These are phyloP conservation scores for Sisymbrium altissimum DNA, from an alignment of 345 rosid species.

Conservation along the genomic window DNA sequence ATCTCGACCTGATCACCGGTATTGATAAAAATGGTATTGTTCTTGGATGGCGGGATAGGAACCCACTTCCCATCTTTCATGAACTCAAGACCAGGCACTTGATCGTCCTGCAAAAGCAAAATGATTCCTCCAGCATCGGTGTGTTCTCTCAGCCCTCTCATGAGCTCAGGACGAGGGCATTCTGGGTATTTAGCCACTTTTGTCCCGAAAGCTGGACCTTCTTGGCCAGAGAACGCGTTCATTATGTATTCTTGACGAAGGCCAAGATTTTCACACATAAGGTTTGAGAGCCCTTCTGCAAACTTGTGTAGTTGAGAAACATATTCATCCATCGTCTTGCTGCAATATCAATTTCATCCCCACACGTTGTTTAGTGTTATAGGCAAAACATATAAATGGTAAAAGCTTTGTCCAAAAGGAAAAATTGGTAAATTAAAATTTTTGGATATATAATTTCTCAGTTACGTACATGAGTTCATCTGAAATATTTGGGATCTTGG, in stretches of 20 bases:
- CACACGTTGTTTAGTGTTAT: background rate
- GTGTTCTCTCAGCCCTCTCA: constrained; percentile 86
- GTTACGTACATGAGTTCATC: constrained; percentile 53
- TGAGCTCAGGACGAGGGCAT: constrained; percentile 71
- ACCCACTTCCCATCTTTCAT: constrained; percentile 73
- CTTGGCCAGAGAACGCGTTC: constrained; percentile 52
- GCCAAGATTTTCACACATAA: constrained; percentile 79
- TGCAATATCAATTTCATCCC: constrained; percentile 32
- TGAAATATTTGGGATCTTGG: constrained; percentile 51
- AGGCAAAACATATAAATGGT: constrained; percentile 1
- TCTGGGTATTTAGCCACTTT: constrained; percentile 84
- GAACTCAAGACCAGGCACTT: constrained; percentile 91
- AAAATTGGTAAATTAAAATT: background rate
- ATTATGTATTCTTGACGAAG: constrained; percentile 51
- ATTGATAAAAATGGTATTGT: constrained; percentile 73
- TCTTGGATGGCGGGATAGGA: constrained; percentile 75
- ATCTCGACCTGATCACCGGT: constrained; percentile 85
- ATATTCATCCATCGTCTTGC: constrained; percentile 73
- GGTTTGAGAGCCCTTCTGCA: constrained; percentile 62
- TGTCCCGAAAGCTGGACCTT: constrained; percentile 81
- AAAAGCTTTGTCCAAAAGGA: background rate
- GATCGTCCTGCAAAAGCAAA: constrained; percentile 78
- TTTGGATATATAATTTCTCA: background rate
- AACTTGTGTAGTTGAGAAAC: constrained; percentile 55
- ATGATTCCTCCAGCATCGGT: constrained; percentile 95